Percentiles rank a stretch among this genome's conserved stretches.
Conservation (phyloP, 2,329 filamentous ascomycete genomes). For the Colletotrichum sp. region DNA sequence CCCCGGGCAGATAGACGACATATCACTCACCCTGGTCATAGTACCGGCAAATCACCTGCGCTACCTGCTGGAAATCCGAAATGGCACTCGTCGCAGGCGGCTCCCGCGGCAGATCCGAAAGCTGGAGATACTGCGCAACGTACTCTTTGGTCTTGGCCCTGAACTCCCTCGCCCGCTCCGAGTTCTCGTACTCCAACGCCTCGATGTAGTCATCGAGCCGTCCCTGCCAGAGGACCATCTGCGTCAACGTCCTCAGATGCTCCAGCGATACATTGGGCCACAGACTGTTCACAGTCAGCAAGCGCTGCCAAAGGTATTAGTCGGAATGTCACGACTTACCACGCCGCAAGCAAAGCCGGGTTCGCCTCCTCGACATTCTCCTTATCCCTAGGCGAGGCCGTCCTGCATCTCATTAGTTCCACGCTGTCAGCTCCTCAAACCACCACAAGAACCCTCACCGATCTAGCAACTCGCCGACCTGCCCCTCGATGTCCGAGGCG, state of each 20-base stretch:
- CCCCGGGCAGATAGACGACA: neutral
- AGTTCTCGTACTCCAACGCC: neutral
- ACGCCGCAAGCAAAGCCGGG: constrained; percentile 11
- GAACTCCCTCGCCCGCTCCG: neutral
- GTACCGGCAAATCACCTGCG: neutral
- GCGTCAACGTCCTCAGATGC: neutral
- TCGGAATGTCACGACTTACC: neutral
- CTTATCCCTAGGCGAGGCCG: neutral
- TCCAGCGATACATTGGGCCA: constrained; percentile 4
- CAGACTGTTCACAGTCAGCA: constrained; percentile 8
- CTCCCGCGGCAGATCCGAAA: neutral
- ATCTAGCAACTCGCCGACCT: neutral
- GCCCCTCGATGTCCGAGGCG: neutral
- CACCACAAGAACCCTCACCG: neutral
- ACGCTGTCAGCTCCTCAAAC: neutral
- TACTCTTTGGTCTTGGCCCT: constrained; percentile 3
- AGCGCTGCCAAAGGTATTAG: neutral
- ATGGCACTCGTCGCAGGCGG: neutral
- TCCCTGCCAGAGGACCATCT: constrained; percentile 19
- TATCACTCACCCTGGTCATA: constrained; percentile 3
- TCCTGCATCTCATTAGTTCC: neutral
- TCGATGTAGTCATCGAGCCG: constrained; percentile 19
- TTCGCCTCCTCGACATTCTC: constrained; percentile 7
- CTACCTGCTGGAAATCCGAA: constrained; percentile 1
- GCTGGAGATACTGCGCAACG: constrained; percentile 1